Base-by-base conservation (phyloP, 1,284 basidiomycete species). In the Chalciporus sp. region DNA sequence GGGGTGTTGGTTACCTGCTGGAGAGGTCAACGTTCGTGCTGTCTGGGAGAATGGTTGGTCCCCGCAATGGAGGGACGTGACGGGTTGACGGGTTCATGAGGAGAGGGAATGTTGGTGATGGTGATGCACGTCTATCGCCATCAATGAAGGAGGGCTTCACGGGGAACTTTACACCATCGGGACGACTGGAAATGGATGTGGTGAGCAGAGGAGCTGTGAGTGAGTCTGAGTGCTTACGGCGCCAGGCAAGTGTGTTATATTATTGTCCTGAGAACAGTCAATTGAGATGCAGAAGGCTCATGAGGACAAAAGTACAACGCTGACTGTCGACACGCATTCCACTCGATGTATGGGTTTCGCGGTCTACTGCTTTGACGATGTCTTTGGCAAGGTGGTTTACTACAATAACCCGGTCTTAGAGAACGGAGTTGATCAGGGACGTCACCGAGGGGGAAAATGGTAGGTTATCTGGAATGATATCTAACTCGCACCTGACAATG, bases 1-100 rank as follows among this genome's bases (percentile, higher is more conserved):
- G 23, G 23, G 23, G 23, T 23, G 23, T 23, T 23, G 23, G 23
- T 23, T 23, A 23, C 23, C 23, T 23, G 2, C 52, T 59, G 20
- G 68, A 62, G 41, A 62, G 58, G 53, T 71, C 62, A 61, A 78
- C 74, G 63, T 69, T 79, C 58, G 72, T 71, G 60, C 78, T 82
- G 5, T 73, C 70, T 3, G 81, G 77, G 83, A 84, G 66, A 83
- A 82, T 0, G 82, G 64, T 81, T 81, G 55, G 70, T 71, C 47
- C 61, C 64, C 2, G 75, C 65, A 1, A 73, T 74, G 14, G 69
- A 66, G 3, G 75, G 73, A 14, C 67, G 65, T 14, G 72, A 74
- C 27, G 56, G 59, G 26, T 23, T 42, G 0, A 51, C n/a, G n/a
- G n/a, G n/a, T n/a, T n/a, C n/a, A 35, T 4, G 53, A 46, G 1